Evolutionary conservation across 2,329 filamentous ascomycete species (phyloP).

Genomic region (Trichoderma sp.): DNA sequence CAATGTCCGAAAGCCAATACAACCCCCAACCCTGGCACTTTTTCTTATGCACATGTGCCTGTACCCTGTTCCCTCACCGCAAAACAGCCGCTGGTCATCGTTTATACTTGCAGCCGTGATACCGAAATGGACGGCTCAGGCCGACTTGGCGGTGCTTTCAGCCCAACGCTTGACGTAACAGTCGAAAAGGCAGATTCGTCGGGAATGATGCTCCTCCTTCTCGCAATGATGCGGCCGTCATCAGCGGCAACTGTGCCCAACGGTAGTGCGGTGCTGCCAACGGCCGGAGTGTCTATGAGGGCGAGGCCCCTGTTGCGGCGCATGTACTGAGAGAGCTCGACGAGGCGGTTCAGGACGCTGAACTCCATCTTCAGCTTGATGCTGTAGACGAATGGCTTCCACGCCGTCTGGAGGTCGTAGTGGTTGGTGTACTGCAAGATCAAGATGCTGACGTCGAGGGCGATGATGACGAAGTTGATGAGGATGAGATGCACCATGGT

Average conservation of each 20-base stretch:
- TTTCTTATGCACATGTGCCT: neutral
- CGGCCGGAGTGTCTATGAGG: slow-evolving; percentile 14
- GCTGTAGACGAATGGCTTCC: slow-evolving; percentile 37
- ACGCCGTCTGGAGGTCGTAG: slow-evolving; percentile 36
- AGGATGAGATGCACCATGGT: slow-evolving; percentile 39
- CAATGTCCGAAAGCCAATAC: neutral
- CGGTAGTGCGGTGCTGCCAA: neutral
- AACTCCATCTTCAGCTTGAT: slow-evolving; percentile 40
- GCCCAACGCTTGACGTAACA: neutral
- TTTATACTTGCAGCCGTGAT: neutral
- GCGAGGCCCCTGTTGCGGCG: slow-evolving; percentile 12
- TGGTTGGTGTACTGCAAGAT: slow-evolving; percentile 33
- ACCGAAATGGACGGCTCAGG: neutral
- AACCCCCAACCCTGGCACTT: neutral
- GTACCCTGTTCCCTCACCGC: neutral
- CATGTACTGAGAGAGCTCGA: slow-evolving; percentile 29
- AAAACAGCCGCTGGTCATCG: neutral
- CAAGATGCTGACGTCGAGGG: slow-evolving; percentile 42
- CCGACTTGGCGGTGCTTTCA: neutral
- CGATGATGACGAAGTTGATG: slow-evolving; percentile 44
- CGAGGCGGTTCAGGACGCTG: slow-evolving; percentile 35
- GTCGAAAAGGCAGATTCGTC: slow-evolving; percentile 9
- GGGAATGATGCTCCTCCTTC: neutral
- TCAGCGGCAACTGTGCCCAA: neutral
- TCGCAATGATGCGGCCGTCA: neutral